phyloP scores from a whole-genome alignment of 495 filamentous ascomycete species.

The Penicillium arizonense region DNA sequence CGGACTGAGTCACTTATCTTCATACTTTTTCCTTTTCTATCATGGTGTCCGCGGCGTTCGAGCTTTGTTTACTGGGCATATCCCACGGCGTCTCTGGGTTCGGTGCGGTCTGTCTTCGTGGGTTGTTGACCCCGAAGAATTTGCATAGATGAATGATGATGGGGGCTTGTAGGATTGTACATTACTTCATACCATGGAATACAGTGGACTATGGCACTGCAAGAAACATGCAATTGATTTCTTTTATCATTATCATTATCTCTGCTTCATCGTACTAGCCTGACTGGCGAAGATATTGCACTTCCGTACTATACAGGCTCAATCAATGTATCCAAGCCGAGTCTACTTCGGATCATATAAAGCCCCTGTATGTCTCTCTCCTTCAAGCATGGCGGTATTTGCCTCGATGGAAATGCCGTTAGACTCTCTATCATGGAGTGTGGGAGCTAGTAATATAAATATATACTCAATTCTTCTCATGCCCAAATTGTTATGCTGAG shows the following conservation, averaged over 20 bases:
- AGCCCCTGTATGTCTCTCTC: too few species aligned
- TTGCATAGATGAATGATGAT: constrained; percentile 34
- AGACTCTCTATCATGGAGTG: background rate
- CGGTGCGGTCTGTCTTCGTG: constrained; percentile 11
- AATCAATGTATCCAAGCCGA: too few species aligned
- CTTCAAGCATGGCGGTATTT: too few species aligned
- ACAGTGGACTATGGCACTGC: constrained; percentile 13
- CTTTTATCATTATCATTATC: background rate
- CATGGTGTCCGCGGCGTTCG: constrained; percentile 19
- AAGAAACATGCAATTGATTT: constrained; percentile 1
- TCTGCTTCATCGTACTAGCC: too few species aligned
- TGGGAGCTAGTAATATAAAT: too few species aligned
- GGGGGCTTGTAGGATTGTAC: constrained; percentile 23
- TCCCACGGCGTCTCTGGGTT: constrained; percentile 24
- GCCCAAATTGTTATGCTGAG: constrained; percentile 45
- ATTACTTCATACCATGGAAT: constrained; percentile 28
- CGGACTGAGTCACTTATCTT: constrained; percentile 13
- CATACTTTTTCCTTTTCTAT: constrained; percentile 8
- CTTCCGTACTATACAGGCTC: too few species aligned
- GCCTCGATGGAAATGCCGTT: too few species aligned
- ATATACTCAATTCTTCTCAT: background rate
- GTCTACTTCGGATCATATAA: too few species aligned
- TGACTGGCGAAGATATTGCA: too few species aligned
- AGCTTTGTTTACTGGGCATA: constrained; percentile 10
- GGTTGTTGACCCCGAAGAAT: constrained; percentile 10